phyloP scores from a whole-genome alignment of 2,329 filamentous ascomycete species.

The Rosellinia necatrix region DNA sequence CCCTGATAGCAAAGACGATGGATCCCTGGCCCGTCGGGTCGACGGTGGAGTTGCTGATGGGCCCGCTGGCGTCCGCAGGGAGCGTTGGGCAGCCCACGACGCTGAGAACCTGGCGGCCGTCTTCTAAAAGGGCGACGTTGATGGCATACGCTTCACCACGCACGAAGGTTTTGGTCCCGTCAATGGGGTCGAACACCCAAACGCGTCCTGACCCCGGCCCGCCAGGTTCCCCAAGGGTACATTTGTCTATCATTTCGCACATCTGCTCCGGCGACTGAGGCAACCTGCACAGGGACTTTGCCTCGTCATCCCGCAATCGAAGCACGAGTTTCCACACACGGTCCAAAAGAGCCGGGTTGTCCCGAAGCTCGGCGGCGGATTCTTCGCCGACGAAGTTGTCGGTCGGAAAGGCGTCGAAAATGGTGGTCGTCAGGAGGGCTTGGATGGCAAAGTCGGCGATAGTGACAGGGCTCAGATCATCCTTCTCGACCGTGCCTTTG shows the following conservation, averaged over 20 bases:
- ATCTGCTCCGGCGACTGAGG: slow-evolving; percentile 50
- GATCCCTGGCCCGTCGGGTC: slow-evolving; percentile 51
- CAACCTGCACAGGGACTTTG: slow-evolving; percentile 36
- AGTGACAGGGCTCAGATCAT: slow-evolving; percentile 61
- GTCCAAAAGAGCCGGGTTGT: slow-evolving; percentile 47
- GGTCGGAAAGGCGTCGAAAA: slow-evolving; percentile 55
- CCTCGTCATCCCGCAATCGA: slow-evolving; percentile 35
- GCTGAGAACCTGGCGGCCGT: slow-evolving; percentile 54
- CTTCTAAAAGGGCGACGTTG: slow-evolving; percentile 58
- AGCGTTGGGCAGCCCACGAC: slow-evolving; percentile 55
- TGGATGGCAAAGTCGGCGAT: slow-evolving; percentile 65
- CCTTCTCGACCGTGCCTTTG: slow-evolving; percentile 57
- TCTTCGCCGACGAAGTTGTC: slow-evolving; percentile 63
- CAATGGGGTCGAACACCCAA: slow-evolving; percentile 66
- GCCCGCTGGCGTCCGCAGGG: slow-evolving; percentile 44
- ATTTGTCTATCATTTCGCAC: slow-evolving; percentile 59
- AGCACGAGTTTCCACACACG: slow-evolving; percentile 55
- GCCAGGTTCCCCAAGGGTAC: slow-evolving; percentile 48
- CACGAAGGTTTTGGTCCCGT: slow-evolving; percentile 63
- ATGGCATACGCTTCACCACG: slow-evolving; percentile 60
- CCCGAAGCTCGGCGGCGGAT: slow-evolving; percentile 52
- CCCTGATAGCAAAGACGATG: slow-evolving; percentile 56
- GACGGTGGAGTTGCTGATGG: slow-evolving; percentile 50
- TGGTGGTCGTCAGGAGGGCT: slow-evolving; percentile 56
- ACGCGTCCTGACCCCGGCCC: slow-evolving; percentile 44